Conservation (phyloP, 371 early-diverging fungal genomes). For the Umbelopsis sp. region DNA sequence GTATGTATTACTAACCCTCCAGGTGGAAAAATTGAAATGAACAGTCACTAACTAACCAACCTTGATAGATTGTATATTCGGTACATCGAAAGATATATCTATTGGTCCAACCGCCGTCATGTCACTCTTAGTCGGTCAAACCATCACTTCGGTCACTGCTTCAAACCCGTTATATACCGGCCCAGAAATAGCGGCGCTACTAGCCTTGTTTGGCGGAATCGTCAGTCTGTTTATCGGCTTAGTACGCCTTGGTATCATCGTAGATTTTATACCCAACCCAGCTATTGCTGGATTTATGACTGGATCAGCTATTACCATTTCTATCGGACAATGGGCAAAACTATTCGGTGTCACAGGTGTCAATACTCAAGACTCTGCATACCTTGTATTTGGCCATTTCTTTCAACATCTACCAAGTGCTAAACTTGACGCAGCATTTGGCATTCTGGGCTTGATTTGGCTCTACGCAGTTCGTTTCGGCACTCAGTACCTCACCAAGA, state of each 20-base stretch:
- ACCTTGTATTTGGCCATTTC: constrained; percentile 48
- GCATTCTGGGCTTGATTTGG: constrained; percentile 32
- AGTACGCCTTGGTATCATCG: constrained; percentile 72
- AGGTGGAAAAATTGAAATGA: neutral
- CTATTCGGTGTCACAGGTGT: constrained; percentile 67
- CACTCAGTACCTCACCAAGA: constrained; percentile 26
- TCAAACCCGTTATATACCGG: constrained; percentile 40
- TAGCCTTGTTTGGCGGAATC: constrained; percentile 58
- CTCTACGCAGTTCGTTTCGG: constrained; percentile 37
- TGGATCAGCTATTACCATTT: constrained; percentile 71
- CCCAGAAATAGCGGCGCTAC: constrained; percentile 44
- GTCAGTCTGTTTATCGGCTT: constrained; percentile 65
- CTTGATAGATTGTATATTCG: constrained; percentile 59
- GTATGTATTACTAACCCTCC: neutral
- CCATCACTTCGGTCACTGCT: constrained; percentile 46
- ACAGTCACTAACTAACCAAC: neutral
- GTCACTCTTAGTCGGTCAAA: constrained; percentile 69
- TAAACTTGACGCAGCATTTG: constrained; percentile 47
- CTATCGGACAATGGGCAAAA: constrained; percentile 70
- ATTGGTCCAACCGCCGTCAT: constrained; percentile 77
- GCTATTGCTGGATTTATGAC: constrained; percentile 73
- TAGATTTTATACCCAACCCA: constrained; percentile 79
- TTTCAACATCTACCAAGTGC: constrained; percentile 35
- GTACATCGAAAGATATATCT: constrained; percentile 80
- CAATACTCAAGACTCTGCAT: constrained; percentile 53